Evolutionary conservation across 805 yeast species (phyloP).

Genomic region (Debaryomyces maramus): DNA sequence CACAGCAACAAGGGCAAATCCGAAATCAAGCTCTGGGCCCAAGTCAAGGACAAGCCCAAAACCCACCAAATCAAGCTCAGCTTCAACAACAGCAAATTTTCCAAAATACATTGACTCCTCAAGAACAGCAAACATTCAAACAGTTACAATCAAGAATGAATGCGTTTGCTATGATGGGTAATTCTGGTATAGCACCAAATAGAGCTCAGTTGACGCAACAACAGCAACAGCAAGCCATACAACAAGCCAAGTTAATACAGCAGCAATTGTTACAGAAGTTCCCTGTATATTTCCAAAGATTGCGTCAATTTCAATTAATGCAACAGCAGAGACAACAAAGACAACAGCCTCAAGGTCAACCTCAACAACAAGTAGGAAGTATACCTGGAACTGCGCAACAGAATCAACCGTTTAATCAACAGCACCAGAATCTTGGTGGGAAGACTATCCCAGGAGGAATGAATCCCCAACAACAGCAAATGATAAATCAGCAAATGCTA

Average conservation of each 20-base stretch:
- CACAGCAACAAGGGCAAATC: slow-evolving; percentile 23
- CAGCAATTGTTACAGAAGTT: slow-evolving; percentile 38
- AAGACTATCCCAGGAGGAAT: slow-evolving; percentile 11
- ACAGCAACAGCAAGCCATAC: slow-evolving; percentile 45
- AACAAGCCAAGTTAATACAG: slow-evolving; percentile 40
- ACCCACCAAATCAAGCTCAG: slow-evolving; percentile 15
- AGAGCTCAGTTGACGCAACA: slow-evolving; percentile 41
- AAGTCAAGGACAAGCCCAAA: slow-evolving; percentile 16
- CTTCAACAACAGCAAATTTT: slow-evolving; percentile 48
- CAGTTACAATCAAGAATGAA: slow-evolving; percentile 41
- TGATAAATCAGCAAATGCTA: slow-evolving; percentile 20
- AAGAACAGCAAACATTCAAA: slow-evolving; percentile 42
- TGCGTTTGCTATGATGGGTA: slow-evolving; percentile 43
- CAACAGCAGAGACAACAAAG: slow-evolving; percentile 22
- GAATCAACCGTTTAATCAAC: slow-evolving; percentile 9
- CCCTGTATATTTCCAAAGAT: slow-evolving; percentile 37
- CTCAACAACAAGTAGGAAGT: slow-evolving; percentile 6
- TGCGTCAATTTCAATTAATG: slow-evolving; percentile 35
- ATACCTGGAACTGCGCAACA: background rate
- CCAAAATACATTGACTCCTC: slow-evolving; percentile 39
- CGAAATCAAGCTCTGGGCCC: slow-evolving; percentile 14
- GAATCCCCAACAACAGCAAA: slow-evolving; percentile 13
- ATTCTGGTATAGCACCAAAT: slow-evolving; percentile 44
- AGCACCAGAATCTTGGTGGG: slow-evolving; percentile 11
- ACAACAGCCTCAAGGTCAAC: slow-evolving; percentile 10